These are phyloP conservation scores for Karstenula rhodostoma DNA, from an alignment of 2,329 filamentous ascomycete genomes.

Conservation along the genomic window DNA sequence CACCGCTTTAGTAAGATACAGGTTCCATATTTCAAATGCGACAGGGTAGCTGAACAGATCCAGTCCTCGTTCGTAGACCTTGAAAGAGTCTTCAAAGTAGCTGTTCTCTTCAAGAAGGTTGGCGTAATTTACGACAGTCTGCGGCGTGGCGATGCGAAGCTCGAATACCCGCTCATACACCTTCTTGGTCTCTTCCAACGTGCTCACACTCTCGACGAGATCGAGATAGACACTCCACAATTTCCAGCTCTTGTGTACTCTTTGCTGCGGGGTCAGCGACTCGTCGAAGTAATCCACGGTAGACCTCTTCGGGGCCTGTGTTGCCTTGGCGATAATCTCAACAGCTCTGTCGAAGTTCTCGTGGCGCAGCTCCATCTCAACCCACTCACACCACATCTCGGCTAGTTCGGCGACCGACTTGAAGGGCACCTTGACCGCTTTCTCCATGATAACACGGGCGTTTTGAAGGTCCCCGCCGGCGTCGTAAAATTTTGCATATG, in stretches of 20 bases:
- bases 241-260: slow-evolving; percentile 99
- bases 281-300: slow-evolving; percentile 99
- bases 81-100: slow-evolving; percentile 98
- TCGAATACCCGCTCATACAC: slow-evolving; percentile 99
- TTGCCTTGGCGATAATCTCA: slow-evolving; percentile 95
- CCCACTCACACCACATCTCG: slow-evolving; percentile 99
- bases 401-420: slow-evolving; percentile 97
- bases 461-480: slow-evolving; percentile 82
- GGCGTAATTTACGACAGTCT: slow-evolving; percentile 98
- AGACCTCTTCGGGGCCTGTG: slow-evolving; percentile 95
- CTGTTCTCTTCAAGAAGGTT: slow-evolving; percentile 93
- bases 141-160: slow-evolving; percentile 94
- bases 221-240: slow-evolving; percentile 99
- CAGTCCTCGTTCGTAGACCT: slow-evolving; percentile 91
- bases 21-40: slow-evolving; percentile 97
- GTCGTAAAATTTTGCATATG: slow-evolving; percentile 98
- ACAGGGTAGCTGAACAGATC: slow-evolving; percentile 99
- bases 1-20: slow-evolving; percentile 96
- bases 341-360: slow-evolving; percentile 96
- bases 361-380: slow-evolving; percentile 94
- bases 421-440: slow-evolving; percentile 96
- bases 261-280: slow-evolving; percentile 88
- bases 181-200: slow-evolving; percentile 88
- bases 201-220: slow-evolving; percentile 91
- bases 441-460: slow-evolving; percentile 93